Evolutionary conservation across 352 stramenopile genomes (phyloP).

Genomic region (Phytophthora capsici): DNA sequence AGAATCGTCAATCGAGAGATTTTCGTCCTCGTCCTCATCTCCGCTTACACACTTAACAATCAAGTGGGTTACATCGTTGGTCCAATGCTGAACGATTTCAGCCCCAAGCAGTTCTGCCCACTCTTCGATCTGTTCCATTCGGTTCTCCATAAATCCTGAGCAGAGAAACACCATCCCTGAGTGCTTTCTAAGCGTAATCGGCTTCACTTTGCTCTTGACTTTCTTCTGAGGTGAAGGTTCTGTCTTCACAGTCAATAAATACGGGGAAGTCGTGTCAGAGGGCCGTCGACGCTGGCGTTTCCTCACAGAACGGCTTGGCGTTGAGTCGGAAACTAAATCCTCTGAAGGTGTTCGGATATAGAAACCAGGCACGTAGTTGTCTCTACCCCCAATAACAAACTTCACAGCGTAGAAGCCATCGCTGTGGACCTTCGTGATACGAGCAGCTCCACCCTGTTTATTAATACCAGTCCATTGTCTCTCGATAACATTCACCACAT

Average conservation of each 20-base stretch:
- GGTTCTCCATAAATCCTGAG: slow-evolving; percentile 58
- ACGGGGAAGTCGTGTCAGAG: slow-evolving; percentile 21
- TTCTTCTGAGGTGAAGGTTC: slow-evolving; percentile 11
- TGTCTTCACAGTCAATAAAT: slow-evolving; percentile 15
- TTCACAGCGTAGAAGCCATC: slow-evolving; percentile 68
- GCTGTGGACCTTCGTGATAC: slow-evolving; percentile 71
- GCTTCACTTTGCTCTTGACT: slow-evolving; percentile 23
- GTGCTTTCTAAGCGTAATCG: slow-evolving; percentile 24
- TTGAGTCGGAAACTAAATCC: slow-evolving; percentile 48
- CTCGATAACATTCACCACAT: slow-evolving; percentile 87
- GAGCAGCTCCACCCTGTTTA: slow-evolving; percentile 87
- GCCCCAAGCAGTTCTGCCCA: slow-evolving; percentile 51
- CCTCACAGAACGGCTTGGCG: slow-evolving; percentile 44
- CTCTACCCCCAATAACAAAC: slow-evolving; percentile 54
- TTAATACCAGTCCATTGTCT: slow-evolving; percentile 93
- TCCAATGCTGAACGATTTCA: slow-evolving; percentile 59
- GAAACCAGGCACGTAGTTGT: slow-evolving; percentile 40
- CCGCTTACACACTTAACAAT: slow-evolving; percentile 80
- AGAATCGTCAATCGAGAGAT: slow-evolving; percentile 26
- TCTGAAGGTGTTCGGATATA: slow-evolving; percentile 51
- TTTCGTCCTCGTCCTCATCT: slow-evolving; percentile 39
- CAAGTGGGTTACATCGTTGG: slow-evolving; percentile 76
- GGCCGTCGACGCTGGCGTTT: slow-evolving; percentile 34
- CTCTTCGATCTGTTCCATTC: slow-evolving; percentile 51
- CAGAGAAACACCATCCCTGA: slow-evolving; percentile 62